A percentile compares a stretch with the other conserved stretches of the same genome.
phyloP scores from a whole-genome alignment of 495 filamentous ascomycete genomes.

The Durotheca rogersii region DNA sequence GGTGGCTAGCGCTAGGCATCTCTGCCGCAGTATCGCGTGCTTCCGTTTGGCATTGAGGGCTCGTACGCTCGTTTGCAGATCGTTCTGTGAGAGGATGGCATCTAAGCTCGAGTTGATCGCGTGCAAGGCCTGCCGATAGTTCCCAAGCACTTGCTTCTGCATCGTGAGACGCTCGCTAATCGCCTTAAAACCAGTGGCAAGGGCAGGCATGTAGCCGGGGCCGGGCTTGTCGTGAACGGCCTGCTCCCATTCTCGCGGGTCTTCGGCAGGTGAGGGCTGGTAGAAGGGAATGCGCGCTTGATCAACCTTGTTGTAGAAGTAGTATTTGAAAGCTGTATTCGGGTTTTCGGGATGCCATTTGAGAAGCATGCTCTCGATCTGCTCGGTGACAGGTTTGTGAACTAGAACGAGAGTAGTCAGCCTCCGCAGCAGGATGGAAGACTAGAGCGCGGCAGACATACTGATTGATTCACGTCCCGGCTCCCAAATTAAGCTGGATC shows the following conservation, averaged over 20 bases:
- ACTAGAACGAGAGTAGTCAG: conserved; percentile 20
- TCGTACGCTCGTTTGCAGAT: conserved; percentile 75
- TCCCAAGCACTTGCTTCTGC: conserved; percentile 70
- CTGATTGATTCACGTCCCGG: conserved; percentile 46
- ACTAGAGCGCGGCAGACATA: conserved; percentile 29
- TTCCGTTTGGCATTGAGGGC: conserved; percentile 77
- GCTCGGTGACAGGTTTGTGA: conserved; percentile 81
- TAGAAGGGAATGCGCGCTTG: conserved; percentile 79
- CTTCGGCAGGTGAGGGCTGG: conserved; percentile 71
- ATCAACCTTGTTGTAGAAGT: conserved; percentile 91
- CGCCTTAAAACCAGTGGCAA: conserved; percentile 54
- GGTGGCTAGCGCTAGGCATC: conserved; percentile 80
- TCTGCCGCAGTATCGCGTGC: conserved; percentile 76
- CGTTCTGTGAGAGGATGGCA: conserved; percentile 77
- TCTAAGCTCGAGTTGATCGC: conserved; percentile 84
- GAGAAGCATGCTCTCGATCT: conserved; percentile 71
- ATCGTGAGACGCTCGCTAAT: conserved; percentile 74
- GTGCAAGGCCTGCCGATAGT: conserved; percentile 79
- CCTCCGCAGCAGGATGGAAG: neutral
- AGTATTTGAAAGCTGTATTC: conserved; percentile 78
- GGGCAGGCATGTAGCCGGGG: conserved; percentile 72
- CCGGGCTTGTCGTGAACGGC: conserved; percentile 81
- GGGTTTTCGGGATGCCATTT: conserved; percentile 80
- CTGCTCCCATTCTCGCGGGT: conserved; percentile 88
- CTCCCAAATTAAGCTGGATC: conserved; percentile 50